Conservation (phyloP, 768 basidiomycete species). For the Suillus brevipes region DNA sequence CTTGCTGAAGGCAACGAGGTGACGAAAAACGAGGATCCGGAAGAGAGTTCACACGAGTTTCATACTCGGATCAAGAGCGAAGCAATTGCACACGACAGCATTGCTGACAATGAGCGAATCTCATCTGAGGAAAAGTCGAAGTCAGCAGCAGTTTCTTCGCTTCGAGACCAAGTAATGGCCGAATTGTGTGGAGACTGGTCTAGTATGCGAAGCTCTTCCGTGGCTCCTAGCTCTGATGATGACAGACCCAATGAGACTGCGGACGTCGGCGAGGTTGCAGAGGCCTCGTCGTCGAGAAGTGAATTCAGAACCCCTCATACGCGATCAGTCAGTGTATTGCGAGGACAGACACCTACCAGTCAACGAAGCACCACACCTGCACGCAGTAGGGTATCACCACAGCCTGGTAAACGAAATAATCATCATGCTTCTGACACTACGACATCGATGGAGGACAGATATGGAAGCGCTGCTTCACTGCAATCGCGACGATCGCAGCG, state of each 20-base stretch:
- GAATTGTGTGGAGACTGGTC: slow-evolving; percentile 2
- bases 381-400: neutral
- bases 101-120: neutral
- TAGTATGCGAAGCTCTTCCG: neutral
- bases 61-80: neutral
- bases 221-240: neutral
- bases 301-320: neutral
- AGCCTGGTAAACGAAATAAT: neutral
- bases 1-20: neutral
- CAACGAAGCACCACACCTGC: neutral
- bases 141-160: neutral
- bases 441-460: neutral
- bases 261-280: neutral
- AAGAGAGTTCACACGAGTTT: neutral
- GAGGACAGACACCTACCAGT: neutral
- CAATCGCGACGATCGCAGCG: neutral
- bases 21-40: neutral
- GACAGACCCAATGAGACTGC: neutral
- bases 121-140: neutral
- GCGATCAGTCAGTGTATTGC: neutral
- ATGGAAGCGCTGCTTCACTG: neutral
- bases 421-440: neutral
- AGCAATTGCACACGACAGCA: neutral
- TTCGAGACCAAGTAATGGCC: neutral
- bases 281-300: neutral